These are phyloP conservation scores for Alectoria sarmentosa DNA, from an alignment of 495 filamentous ascomycete species.

Conservation along the genomic window DNA sequence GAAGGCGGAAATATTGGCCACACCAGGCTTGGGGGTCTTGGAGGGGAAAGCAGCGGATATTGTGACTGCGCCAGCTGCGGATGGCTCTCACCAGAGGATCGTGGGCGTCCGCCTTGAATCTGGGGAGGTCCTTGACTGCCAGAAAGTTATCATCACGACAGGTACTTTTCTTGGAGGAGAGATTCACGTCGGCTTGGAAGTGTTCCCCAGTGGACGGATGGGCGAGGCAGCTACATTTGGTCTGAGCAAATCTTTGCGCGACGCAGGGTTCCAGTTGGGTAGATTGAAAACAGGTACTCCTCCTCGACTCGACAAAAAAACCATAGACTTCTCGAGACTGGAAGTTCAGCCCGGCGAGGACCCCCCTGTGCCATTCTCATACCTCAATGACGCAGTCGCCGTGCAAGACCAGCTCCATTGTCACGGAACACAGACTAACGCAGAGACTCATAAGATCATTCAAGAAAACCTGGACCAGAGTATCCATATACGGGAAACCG, in stretches of 20 bases:
- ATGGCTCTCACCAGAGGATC: slow-evolving; percentile 62
- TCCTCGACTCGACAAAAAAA: slow-evolving; percentile 72
- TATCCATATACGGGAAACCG: slow-evolving; percentile 92
- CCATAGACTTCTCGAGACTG: slow-evolving; percentile 70
- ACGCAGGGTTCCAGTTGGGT: slow-evolving; percentile 87
- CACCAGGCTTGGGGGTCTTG: slow-evolving; percentile 69
- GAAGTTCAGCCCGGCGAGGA: slow-evolving; percentile 74
- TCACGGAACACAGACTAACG: slow-evolving; percentile 79
- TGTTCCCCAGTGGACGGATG: slow-evolving; percentile 80
- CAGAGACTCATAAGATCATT: slow-evolving; percentile 74
- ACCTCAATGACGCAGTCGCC: slow-evolving; percentile 67
- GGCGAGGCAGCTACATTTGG: slow-evolving; percentile 93
- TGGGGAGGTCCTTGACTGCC: slow-evolving; percentile 74
- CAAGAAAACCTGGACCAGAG: slow-evolving; percentile 83
- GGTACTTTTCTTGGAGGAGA: slow-evolving; percentile 95
- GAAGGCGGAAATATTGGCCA: slow-evolving; percentile 74
- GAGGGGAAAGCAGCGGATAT: slow-evolving; percentile 91
- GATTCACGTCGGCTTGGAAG: slow-evolving; percentile 88
- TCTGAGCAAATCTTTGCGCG: slow-evolving; percentile 80
- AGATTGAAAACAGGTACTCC: slow-evolving; percentile 94
- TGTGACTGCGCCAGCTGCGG: slow-evolving; percentile 45
- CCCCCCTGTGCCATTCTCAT: slow-evolving; percentile 86
- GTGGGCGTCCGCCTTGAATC: slow-evolving; percentile 77
- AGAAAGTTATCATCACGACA: slow-evolving; percentile 86
- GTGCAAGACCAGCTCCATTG: slow-evolving; percentile 77